Conservation (phyloP, 148 eudicot genomes). For the Chenopodium quinoa region DNA sequence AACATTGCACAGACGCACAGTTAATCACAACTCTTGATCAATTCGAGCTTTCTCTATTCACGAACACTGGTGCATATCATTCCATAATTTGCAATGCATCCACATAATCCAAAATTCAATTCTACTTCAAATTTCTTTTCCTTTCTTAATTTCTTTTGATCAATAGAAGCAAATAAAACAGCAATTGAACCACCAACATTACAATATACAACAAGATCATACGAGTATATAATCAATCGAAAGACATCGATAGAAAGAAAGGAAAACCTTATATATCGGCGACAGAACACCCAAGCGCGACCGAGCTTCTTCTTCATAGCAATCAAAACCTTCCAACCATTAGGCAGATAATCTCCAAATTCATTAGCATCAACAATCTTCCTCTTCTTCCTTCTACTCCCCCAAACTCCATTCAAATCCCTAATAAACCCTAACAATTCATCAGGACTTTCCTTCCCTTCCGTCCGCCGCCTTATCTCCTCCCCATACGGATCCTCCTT, state of each 20-base stretch:
- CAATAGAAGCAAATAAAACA: too few relatives aligned
- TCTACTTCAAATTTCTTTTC: neutral
- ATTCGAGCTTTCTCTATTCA: neutral
- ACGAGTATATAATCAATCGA: neutral
- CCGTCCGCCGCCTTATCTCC: constrained; percentile 55
- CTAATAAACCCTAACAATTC: constrained; percentile 67
- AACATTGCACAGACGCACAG: neutral
- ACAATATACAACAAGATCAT: neutral
- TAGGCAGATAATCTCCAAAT: constrained; percentile 74
- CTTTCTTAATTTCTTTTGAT: neutral
- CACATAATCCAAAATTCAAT: neutral
- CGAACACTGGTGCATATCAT: neutral
- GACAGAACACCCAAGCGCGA: constrained; percentile 63
- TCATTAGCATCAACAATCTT: constrained; percentile 73
- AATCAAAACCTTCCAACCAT: constrained; percentile 74
- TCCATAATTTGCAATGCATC: neutral
- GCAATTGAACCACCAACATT: neutral
- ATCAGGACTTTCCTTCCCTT: constrained; percentile 51
- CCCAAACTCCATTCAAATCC: constrained; percentile 77
- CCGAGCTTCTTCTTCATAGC: constrained; percentile 75
- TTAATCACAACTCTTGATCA: neutral
- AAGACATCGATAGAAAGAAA: constrained; percentile 1
- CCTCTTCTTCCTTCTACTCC: constrained; percentile 82
- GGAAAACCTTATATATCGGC: constrained; percentile 73
- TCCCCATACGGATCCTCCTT: constrained; percentile 57